phyloP scores from a whole-genome alignment of 2,329 filamentous ascomycete genomes.

The Fusarium keratoplasticum region DNA sequence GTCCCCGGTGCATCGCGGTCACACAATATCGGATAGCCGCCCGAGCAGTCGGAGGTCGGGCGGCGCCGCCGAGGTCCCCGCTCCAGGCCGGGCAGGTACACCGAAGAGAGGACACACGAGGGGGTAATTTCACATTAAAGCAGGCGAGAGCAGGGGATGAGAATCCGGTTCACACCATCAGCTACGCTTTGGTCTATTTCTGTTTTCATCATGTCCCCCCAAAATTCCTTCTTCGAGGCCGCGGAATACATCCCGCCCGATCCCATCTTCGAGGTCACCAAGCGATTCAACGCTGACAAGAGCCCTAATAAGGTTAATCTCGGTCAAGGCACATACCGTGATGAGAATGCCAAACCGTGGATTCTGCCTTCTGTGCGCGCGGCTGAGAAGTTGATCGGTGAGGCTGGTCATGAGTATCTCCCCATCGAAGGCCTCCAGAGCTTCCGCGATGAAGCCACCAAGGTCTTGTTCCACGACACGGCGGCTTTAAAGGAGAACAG shows the following conservation, averaged over 20 bases:
- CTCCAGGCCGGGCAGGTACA: background rate
- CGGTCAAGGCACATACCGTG: constrained; percentile 53
- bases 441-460: constrained; percentile 48
- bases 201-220: constrained; percentile 2
- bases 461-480: constrained; percentile 47
- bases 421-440: constrained; percentile 50
- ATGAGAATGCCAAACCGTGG: constrained; percentile 54
- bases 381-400: constrained; percentile 30
- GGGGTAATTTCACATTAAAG: background rate
- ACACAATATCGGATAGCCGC: background rate
- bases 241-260: constrained; percentile 46
- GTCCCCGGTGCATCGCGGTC: background rate
- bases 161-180: background rate
- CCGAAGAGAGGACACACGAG: background rate
- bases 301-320: constrained; percentile 52
- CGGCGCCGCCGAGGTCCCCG: background rate
- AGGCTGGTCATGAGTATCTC: constrained; percentile 52
- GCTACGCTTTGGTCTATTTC: background rate
- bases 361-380: constrained; percentile 51
- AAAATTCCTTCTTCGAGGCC: constrained; percentile 33
- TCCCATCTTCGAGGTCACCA: constrained; percentile 51
- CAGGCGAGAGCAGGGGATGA: background rate
- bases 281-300: constrained; percentile 47
- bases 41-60: background rate
- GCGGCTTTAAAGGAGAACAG: constrained; percentile 43